Percentiles rank a stretch among this genome's conserved stretches.
phyloP scores from a whole-genome alignment of 164 flowering plant genomes.

The Cinnamomum micranthum region DNA sequence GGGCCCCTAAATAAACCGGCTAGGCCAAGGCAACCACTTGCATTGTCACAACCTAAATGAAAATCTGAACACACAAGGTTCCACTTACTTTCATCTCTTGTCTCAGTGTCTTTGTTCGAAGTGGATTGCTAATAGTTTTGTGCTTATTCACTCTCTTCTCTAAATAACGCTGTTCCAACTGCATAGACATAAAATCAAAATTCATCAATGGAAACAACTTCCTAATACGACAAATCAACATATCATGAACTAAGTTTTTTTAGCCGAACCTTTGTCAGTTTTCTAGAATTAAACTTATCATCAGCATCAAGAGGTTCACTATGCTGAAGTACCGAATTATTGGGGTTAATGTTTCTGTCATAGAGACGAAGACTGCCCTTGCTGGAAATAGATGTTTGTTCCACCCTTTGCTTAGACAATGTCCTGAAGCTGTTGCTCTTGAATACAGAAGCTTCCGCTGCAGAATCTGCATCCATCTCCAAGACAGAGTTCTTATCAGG shows the following conservation, averaged over 20 bases:
- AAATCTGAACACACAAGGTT: background rate
- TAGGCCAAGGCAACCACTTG: background rate
- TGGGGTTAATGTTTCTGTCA: background rate
- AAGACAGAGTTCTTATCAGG: constrained; percentile 4
- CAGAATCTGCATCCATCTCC: constrained; percentile 8
- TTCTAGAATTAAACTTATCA: constrained; percentile 27
- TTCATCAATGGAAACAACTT: constrained; percentile 6
- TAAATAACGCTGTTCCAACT: constrained; percentile 33
- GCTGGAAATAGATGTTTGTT: constrained; percentile 1
- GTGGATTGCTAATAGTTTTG: constrained; percentile 11
- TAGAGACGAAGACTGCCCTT: background rate
- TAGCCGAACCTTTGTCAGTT: constrained; percentile 34
- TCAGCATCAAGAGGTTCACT: constrained; percentile 22
- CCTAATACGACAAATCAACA: background rate
- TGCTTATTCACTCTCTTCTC: constrained; percentile 29
- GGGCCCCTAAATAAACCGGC: too few relatives aligned
- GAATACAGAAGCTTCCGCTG: background rate
- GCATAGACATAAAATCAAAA: constrained; percentile 5
- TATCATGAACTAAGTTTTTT: background rate
- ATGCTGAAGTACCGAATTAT: constrained; percentile 13
- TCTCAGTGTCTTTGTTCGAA: constrained; percentile 22
- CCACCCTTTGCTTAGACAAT: background rate
- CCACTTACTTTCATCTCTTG: constrained; percentile 38
- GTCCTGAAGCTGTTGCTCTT: constrained; percentile 4
- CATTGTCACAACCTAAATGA: background rate